A percentile compares a stretch with the other conserved stretches of the same genome.
Conservation (phyloP, 2,329 filamentous ascomycete genomes). For the Aspergillus fructus region DNA sequence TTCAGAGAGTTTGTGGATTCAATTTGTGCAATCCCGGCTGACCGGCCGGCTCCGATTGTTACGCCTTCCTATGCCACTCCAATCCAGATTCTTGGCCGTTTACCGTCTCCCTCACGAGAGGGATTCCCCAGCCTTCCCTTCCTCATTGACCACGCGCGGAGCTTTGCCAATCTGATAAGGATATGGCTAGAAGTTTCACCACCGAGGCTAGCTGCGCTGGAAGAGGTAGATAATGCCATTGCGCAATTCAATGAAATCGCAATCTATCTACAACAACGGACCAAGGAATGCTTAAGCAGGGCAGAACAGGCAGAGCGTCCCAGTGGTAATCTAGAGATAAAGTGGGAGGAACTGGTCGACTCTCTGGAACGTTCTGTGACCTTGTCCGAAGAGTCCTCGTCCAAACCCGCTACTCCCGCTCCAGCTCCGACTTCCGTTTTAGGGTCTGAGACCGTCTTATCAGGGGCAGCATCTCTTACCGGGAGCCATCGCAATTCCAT, state of each 20-base stretch:
- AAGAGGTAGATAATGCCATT: constrained; percentile 40
- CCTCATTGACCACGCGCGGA: constrained; percentile 83
- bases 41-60: constrained; percentile 62
- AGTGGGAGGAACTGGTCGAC: constrained; percentile 51
- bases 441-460: constrained; percentile 32
- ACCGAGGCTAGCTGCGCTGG: constrained; percentile 38
- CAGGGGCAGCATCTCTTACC: constrained; percentile 29
- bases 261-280: constrained; percentile 42
- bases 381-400: constrained; percentile 39
- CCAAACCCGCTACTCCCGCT: constrained; percentile 39
- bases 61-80: constrained; percentile 90
- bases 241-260: constrained; percentile 46
- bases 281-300: constrained; percentile 45
- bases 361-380: constrained; percentile 47
- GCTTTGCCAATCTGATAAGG: constrained; percentile 78
- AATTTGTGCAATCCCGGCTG: constrained; percentile 77
- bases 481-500: constrained; percentile 42
- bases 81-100: constrained; percentile 79
- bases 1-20: constrained; percentile 87
- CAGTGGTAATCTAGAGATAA: constrained; percentile 45
- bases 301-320: constrained; percentile 51
- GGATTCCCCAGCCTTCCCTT: constrained; percentile 93
- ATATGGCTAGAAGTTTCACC: constrained; percentile 46
- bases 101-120: constrained; percentile 78
- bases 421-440: constrained; percentile 25